phyloP scores from a whole-genome alignment of 2,329 filamentous ascomycete species.

The Aspergillus sp. region DNA sequence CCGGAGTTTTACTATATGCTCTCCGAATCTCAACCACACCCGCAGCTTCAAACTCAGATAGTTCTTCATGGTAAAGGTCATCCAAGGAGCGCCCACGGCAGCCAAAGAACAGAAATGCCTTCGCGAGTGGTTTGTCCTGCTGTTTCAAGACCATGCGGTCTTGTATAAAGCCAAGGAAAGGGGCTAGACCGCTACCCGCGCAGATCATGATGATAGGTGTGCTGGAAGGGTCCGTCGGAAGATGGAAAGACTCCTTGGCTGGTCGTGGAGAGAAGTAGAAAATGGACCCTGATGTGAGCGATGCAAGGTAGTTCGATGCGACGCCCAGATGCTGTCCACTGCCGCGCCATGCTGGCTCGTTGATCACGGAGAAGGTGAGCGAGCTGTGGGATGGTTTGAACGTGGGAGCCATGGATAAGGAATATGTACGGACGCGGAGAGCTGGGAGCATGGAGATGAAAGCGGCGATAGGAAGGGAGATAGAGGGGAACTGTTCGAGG shows the following conservation, averaged over 20 bases:
- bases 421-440: slow-evolving; percentile 75
- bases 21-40: slow-evolving; percentile 49
- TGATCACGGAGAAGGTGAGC: slow-evolving; percentile 68
- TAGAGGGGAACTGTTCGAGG: slow-evolving; percentile 62
- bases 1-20: slow-evolving; percentile 57
- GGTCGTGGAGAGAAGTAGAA: slow-evolving; percentile 26
- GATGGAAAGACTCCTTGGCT: slow-evolving; percentile 36
- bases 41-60: background rate
- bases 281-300: slow-evolving; percentile 33
- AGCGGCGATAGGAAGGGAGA: slow-evolving; percentile 63
- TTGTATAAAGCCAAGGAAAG: slow-evolving; percentile 64
- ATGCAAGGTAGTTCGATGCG: slow-evolving; percentile 61
- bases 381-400: slow-evolving; percentile 58
- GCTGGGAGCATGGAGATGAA: slow-evolving; percentile 73
- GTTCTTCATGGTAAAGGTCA: background rate
- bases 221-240: slow-evolving; percentile 29
- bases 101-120: slow-evolving; percentile 36
- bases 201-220: slow-evolving; percentile 43
- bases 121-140: slow-evolving; percentile 40
- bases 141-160: slow-evolving; percentile 45
- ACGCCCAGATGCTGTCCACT: slow-evolving; percentile 58
- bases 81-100: slow-evolving; percentile 56
- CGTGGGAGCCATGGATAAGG: slow-evolving; percentile 72
- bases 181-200: slow-evolving; percentile 57
- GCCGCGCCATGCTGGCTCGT: slow-evolving; percentile 53